Evolutionary conservation across 202 grass and related monocot species (phyloP), one percentile per base, ranked within the genome.

Genomic region (Sporobolus alterniflorus): DNA sequence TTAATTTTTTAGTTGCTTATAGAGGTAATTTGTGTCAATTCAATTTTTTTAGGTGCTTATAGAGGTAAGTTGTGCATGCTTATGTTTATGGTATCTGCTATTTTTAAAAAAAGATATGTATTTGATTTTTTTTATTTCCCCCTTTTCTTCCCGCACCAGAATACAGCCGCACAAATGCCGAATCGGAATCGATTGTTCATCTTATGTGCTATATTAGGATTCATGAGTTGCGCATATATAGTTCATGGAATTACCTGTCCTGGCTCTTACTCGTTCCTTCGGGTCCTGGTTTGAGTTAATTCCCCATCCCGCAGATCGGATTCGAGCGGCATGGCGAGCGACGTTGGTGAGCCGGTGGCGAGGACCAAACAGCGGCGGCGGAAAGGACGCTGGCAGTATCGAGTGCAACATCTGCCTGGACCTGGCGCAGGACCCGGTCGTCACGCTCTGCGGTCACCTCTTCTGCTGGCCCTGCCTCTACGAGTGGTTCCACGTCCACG

Each of bases 331-430:
- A 90, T 89, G 18, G 56, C 49, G 24, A 84, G 22, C 42, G 77
- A 66, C 82, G 64, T 44, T 26, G 54, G 64, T 21, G 84, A 91
- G 44, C 61, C 82, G 36, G 65, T 66, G 60, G 70, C 73, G 41
- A 78, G 60, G 63, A 79, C 57, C 62, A 55, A 78, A 67, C 72
- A 85, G 73, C 46, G 69, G 71, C 26, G 74, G 75, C 55, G 77
- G 65, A 64, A 84, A 85, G 62, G 83, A 89, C 47, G 84, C 88
- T 36, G 86, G 81, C 17, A 93, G 86, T 67, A 93, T 96, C 79
- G 88, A 93, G 84, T 93, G 93, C 93, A 96, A 96, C 83, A 96
- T 96, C 83, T 96, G 93, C 71, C 84, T 96, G 21, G 90, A 96
- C 73, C 79, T 91, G 41, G 88, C 88, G 21, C 88, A 91, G 67